phyloP scores from a whole-genome alignment of 345 rosid species.

The Fremontodendron californicum region DNA sequence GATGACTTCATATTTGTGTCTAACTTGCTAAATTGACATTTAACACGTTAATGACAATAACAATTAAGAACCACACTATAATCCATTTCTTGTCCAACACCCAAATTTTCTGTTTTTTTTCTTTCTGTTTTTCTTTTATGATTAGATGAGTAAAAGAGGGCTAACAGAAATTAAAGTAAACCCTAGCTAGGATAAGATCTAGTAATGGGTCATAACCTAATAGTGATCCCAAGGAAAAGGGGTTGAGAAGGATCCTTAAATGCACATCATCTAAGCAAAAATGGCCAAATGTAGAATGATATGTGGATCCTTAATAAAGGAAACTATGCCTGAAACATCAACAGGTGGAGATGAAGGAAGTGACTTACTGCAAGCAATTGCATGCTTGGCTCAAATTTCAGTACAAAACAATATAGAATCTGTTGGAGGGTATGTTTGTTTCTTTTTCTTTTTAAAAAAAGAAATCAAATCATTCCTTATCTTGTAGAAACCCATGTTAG shows the following conservation, averaged over 20 bases:
- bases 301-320: not conserved
- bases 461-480: not conserved
- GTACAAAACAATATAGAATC: not conserved
- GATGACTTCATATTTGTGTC: too few species aligned
- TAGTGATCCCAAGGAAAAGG: not conserved
- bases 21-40: too few species aligned
- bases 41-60: too few species aligned
- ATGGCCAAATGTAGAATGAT: not conserved
- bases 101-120: not conserved
- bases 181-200: not conserved
- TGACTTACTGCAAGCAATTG: too few species aligned
- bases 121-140: not conserved
- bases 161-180: not conserved
- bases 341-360: not conserved
- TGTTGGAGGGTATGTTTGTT: not conserved
- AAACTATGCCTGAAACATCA: not conserved
- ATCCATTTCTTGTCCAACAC: not conserved
- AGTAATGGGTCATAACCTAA: not conserved
- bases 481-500: not conserved
- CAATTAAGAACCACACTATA: not conserved
- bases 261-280: not conserved
- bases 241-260: not conserved
- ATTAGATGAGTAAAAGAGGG: not conserved
- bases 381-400: not conserved
- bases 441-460: not conserved